Percentiles rank a stretch among this genome's conserved stretches.
These are phyloP conservation scores for Botrytis deweyae DNA, from an alignment of 2,329 filamentous ascomycete species.

Conservation along the genomic window DNA sequence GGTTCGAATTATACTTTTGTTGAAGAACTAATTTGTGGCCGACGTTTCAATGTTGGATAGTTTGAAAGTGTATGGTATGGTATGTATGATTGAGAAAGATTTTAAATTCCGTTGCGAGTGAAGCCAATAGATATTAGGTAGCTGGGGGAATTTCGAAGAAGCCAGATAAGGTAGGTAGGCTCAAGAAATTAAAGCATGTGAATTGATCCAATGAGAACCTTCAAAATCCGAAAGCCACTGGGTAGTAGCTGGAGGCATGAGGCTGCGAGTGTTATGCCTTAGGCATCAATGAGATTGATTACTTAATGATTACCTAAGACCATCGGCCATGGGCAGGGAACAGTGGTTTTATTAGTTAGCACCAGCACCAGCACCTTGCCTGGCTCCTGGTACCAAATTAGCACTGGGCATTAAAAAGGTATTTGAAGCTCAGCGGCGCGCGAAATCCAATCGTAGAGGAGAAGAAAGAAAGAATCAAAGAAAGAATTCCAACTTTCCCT, in stretches of 20 bases:
- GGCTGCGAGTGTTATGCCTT: neutral
- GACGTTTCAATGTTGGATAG: neutral
- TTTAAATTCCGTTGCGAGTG: neutral
- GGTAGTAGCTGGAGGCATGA: no score
- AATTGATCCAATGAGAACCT: conserved; percentile 2
- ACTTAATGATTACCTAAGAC: neutral
- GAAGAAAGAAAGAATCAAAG: conserved; percentile 6
- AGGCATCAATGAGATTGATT: neutral
- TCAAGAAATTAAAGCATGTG: neutral
- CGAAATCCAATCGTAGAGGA: neutral
- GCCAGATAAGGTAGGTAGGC: conserved; percentile 15
- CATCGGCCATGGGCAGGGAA: neutral
- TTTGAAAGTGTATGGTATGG: neutral
- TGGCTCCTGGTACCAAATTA: neutral
- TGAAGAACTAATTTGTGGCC: neutral
- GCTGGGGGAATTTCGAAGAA: neutral
- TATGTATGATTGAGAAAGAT: neutral
- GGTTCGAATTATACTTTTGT: neutral
- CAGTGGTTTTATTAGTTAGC: neutral
- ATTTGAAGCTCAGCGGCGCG: neutral
- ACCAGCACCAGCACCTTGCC: no score
- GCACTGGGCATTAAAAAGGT: neutral
- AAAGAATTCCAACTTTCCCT: neutral
- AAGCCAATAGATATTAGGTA: neutral
- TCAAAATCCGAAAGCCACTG: neutral